Base-by-base conservation (phyloP, 345 rosid species). In the Erysimum cheiranthoides region DNA sequence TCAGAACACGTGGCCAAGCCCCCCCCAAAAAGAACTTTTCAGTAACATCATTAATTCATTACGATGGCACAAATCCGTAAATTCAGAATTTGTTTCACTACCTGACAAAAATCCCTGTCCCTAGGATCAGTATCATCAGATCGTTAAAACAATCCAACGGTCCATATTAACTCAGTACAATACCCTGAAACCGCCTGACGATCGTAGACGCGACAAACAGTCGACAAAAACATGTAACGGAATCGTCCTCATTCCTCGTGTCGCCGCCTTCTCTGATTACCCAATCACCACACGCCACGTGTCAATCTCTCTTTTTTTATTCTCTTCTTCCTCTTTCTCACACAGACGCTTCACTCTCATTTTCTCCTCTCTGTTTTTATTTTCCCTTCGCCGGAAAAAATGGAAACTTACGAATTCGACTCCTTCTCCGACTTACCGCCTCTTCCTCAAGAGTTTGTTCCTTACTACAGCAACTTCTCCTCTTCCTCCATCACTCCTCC, bases 181-280 rank as follows among this genome's bases (percentile, higher is more conserved):
- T 56, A 45, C 64, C 82, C 72, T 56, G 76, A 79, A 60, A 74
- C 61, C 50, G 63, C 67, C 76, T 58, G 69, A 71, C 27, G 3
- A 51, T 28, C 6, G 39, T 3, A 47, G 50, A 8, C 52, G 17
- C 38, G 69, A 73, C 79, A 74, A 68, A 68, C 61, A 61, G 79
- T 61, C 67, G 78, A 73, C 79, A 65, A 61, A 10, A 45, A 49
- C 43, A 58, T 49, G 21, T 71, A 43, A 68, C 43, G 21, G 51
- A 65, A 80, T 79, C 89, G 66, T 75, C 83, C 57, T 82, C 79
- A 81, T 62, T 64, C 66, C 74, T 31, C 68, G 79, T 59, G 81
- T 77, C 63, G 81, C 86, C 84, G 82, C 79, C 74, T 57, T 10
- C 18, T 9, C 78, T 61, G 6, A 8, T 8, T 17, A 5, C 47